Conservation (phyloP, 352 stramenopile species). For the Globisporangium polare region DNA sequence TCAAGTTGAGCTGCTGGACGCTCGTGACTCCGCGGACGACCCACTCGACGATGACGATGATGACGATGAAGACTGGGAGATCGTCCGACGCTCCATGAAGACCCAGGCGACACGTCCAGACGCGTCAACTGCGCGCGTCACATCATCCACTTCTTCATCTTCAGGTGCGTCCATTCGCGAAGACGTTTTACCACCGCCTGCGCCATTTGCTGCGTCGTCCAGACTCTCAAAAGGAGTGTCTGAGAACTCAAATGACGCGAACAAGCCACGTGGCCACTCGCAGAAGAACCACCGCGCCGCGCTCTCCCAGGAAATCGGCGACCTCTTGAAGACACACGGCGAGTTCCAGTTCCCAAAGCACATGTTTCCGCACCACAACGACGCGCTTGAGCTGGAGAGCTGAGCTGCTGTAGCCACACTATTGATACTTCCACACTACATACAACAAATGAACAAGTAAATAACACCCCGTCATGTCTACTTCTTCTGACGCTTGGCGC, state of each 20-base stretch:
- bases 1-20: neutral
- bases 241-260: neutral
- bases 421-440: neutral
- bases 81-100: slow-evolving; percentile 28
- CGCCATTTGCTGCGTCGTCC: neutral
- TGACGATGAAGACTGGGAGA: slow-evolving; percentile 35
- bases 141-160: neutral
- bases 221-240: neutral
- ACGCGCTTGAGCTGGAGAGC: neutral
- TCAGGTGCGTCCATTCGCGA: neutral
- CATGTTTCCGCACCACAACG: slow-evolving; percentile 24
- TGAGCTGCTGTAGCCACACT: neutral
- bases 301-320: slow-evolving; percentile 26
- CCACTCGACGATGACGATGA: slow-evolving; percentile 2
- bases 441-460: neutral
- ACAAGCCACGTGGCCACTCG: slow-evolving; percentile 6
- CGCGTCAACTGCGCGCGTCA: neutral
- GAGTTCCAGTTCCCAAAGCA: slow-evolving; percentile 34
- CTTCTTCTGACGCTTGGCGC: slow-evolving; percentile 14
- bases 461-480: neutral
- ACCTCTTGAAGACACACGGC: slow-evolving; percentile 22
- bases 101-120: slow-evolving; percentile 13
- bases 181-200: neutral
- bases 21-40: neutral
- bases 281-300: slow-evolving; percentile 13